phyloP scores from a whole-genome alignment of 495 filamentous ascomycete genomes.

The Cercophora newfieldiana region DNA sequence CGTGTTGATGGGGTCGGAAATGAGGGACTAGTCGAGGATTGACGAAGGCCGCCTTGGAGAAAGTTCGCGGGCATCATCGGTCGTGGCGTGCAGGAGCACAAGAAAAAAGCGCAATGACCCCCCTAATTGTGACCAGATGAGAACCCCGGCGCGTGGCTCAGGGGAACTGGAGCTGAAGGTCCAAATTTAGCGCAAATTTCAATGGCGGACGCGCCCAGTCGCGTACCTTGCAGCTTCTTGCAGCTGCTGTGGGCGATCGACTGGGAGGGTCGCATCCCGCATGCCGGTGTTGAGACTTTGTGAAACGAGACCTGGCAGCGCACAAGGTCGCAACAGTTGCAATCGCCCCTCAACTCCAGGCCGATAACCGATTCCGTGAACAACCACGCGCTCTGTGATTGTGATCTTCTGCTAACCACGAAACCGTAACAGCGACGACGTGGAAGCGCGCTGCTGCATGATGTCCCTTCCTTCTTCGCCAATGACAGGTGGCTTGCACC shows the following conservation, averaged over 20 bases:
- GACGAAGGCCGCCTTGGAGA: conserved; percentile 1
- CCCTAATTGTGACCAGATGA: neutral
- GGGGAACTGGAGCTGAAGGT: conserved; percentile 2
- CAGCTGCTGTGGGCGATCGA: neutral
- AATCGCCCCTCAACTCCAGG: neutral
- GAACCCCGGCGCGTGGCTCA: conserved; percentile 1
- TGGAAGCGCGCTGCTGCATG: too few species aligned
- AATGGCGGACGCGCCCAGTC: neutral
- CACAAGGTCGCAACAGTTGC: neutral
- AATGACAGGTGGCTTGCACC: too few species aligned
- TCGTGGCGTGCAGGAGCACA: neutral
- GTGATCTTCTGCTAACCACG: neutral
- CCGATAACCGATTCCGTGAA: too few species aligned
- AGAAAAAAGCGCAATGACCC: neutral
- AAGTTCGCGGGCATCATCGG: neutral
- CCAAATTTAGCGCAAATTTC: conserved; percentile 1
- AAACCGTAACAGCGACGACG: too few species aligned
- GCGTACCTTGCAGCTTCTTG: neutral
- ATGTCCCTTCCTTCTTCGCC: too few species aligned
- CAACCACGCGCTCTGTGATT: neutral
- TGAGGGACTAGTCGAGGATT: neutral
- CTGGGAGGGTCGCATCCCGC: neutral
- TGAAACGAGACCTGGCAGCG: neutral
- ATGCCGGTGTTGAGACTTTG: neutral
- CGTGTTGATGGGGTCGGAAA: conserved; percentile 3